phyloP scores from a whole-genome alignment of 805 yeast species.

The Candida boidinii region DNA sequence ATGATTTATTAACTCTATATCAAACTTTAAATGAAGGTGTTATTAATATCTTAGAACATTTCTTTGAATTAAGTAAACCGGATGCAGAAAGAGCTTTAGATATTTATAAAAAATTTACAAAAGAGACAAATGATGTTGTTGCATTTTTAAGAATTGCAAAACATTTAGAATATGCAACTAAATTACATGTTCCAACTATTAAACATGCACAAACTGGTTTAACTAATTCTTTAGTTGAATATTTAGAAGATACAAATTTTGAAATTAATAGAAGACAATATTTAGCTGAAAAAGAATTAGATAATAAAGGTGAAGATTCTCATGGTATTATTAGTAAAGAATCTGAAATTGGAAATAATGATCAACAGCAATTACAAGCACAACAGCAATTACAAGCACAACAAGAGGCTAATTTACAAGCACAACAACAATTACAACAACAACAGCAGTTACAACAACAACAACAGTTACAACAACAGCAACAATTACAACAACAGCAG shows the following conservation, averaged over 20 bases:
- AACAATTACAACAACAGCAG: constrained; percentile 1
- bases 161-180: constrained; percentile 77
- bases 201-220: constrained; percentile 96
- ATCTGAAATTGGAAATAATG: too few relatives aligned
- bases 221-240: constrained; percentile 80
- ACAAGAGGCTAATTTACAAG: constrained; percentile 6
- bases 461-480: constrained; percentile 1
- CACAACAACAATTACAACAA: constrained; percentile 8
- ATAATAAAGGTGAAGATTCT: neutral
- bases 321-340: too few relatives aligned
- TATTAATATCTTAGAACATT: constrained; percentile 85
- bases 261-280: constrained; percentile 74
- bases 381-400: constrained; percentile 4
- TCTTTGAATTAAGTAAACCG: constrained; percentile 79
- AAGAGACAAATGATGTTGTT: constrained; percentile 80
- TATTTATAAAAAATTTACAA: constrained; percentile 78
- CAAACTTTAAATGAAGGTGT: constrained; percentile 94
- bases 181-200: constrained; percentile 88
- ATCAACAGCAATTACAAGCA: constrained; percentile 2
- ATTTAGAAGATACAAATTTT: constrained; percentile 77
- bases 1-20: constrained; percentile 77
- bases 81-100: constrained; percentile 85
- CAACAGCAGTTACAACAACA: constrained; percentile 6
- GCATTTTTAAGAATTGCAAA: constrained; percentile 84
- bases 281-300: constrained; percentile 50